Base-by-base conservation (phyloP, 1,284 basidiomycete genomes). In the Gymnopus androsaceus region DNA sequence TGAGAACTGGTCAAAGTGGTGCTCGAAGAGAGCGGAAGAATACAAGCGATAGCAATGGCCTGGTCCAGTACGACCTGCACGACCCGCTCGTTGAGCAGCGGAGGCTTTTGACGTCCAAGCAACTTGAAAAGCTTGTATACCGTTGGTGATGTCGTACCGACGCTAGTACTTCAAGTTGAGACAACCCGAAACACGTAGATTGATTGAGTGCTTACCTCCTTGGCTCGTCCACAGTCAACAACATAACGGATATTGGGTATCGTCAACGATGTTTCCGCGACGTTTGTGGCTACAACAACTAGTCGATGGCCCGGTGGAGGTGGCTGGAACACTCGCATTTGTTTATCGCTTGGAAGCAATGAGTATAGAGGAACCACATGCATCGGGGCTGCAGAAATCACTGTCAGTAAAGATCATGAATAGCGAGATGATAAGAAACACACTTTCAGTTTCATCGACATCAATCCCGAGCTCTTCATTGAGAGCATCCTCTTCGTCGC, bases 161-260 rank as follows among this genome's bases (percentile, higher is more conserved):
- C 98, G 95, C 78, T 99, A n/a, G 77, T 70, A 82, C 83, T 54
- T 33, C 14, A 34, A 63, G 41, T 42, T 25, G 28, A 42, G 5
- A 28, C 23, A 42, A 9, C 11, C 23, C n/a, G 63, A 51, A 53
- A 50, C 31, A 34, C 4, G 37, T 42, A 8, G n/a, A n/a, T n/a
- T 42, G 12, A 6, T 27, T 5, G 25, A n/a, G 25, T 17, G 5
- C 74, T 56, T 61, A 91, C 92, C 80, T 99, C 96, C 74, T 99
- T 99, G 53, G 92, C 95, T 72, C 94, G 93, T 0, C 97, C 97
- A 42, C 92, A 88, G 68, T 99, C 97, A 36, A 99, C 88, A 27
- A 99, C 97, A 71, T 95, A 99, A 49, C 97, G 87, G 65, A 99
- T 98, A 56, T 95, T 95, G 64, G 98, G 97, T 58, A 99, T 97